These are phyloP conservation scores for Zoysia pacifica DNA, from an alignment of 176 grass and related monocot genomes.

Conservation along the genomic window DNA sequence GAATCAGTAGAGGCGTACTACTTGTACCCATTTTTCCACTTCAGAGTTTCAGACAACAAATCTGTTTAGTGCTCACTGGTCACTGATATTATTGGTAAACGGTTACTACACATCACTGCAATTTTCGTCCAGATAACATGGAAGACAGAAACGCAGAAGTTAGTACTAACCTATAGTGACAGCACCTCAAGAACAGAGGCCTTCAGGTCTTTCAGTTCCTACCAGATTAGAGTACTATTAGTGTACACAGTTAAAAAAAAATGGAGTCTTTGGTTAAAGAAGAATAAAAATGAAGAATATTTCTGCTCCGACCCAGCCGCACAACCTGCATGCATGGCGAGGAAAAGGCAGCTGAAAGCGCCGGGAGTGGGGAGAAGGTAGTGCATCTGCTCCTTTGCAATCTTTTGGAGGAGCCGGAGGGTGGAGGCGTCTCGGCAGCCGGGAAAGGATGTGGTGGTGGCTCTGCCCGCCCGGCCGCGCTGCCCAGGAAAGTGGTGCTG, in stretches of 20 bases:
- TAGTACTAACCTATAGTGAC: neutral
- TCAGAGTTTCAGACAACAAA: neutral
- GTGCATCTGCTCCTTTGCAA: conserved; percentile 42
- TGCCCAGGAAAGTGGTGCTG: neutral
- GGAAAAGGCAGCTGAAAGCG: conserved; percentile 24
- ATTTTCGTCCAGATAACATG: no score
- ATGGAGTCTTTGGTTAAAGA: neutral
- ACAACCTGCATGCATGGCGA: neutral
- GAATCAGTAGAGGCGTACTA: neutral
- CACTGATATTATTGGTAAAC: no score
- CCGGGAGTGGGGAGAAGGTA: conserved; percentile 17
- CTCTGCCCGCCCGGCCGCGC: conserved; percentile 21
- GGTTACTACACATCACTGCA: no score
- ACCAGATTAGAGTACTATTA: neutral
- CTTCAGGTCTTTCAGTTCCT: neutral
- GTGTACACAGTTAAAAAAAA: neutral
- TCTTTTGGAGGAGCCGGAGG: conserved; percentile 36
- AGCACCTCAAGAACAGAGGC: neutral
- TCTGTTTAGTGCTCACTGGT: neutral
- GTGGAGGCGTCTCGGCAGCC: conserved; percentile 34
- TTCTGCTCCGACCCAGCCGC: conserved; percentile 1
- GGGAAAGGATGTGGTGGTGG: conserved; percentile 25
- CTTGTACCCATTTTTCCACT: neutral
- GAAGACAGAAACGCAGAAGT: neutral
- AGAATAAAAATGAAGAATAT: conserved; percentile 20